Evolutionary conservation across 495 filamentous ascomycete species (phyloP), one percentile per base, ranked within the genome.

Genomic region (Astrothelium macrocarpum): DNA sequence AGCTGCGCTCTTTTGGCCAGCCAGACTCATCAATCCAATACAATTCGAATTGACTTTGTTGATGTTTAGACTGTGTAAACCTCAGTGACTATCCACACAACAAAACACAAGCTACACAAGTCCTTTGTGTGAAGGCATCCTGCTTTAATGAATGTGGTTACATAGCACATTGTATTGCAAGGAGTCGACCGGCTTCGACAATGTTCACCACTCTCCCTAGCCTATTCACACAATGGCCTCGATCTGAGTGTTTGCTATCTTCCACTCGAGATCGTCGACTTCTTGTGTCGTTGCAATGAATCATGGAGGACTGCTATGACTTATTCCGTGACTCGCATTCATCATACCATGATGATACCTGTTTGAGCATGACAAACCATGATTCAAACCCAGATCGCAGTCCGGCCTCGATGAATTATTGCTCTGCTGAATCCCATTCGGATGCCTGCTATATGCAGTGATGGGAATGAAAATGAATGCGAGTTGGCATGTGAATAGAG

Each of bases 391-490:
- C 18, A 49, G 45, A 49, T 49, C 49, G 20, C 20, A 56, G 29
- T 20, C 29, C 25, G 29, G 49, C 23, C 49, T 3, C 25, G 49
- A 56, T 28, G 49, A 29, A 29, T 56, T 56, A 25, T 29, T 9
- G 20, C 49, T 56, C 23, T 25, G 7, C 25, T 29, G 49, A 56
- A 0, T 45, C 34, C 39, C 34, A 62, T 56, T 56, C 39, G 7
- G 53, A 5, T 62, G 36, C 39, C 1, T 28, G 45, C 45, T 31
- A 46, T 23, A 36, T 42, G 25, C 43, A 5, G 43, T 49, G 11
- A 14, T 49, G 14, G 20, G 61, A 69, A 64, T 66, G 58, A 31
- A 56, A 39, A 59, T 11, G 7, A 61, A 43, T 43, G 59, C 3
- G 29, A 43, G 59, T 42, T 43, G 60, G 39, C 28, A 31, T 62